These are phyloP conservation scores for Penicillium cosmopolitanum DNA, from an alignment of 495 filamentous ascomycete genomes.

Conservation along the genomic window DNA sequence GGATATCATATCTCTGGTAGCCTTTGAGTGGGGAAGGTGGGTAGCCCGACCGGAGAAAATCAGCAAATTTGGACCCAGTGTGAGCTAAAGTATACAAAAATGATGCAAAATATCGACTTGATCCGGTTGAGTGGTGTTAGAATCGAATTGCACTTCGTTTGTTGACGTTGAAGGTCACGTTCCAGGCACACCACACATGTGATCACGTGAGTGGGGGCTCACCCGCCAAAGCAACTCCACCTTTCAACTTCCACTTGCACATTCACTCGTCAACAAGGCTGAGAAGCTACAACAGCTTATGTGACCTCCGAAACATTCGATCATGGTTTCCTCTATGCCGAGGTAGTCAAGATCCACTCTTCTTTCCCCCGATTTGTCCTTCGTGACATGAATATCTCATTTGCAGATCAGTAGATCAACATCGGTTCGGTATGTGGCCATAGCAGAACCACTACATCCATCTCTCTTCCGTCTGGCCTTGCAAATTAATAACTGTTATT, in stretches of 20 bases:
- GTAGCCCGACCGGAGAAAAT: background rate
- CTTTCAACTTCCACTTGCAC: background rate
- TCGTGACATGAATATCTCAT: background rate
- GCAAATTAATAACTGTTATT: background rate
- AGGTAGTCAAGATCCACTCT: constrained; percentile 15
- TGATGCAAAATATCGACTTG: background rate
- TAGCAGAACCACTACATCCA: background rate
- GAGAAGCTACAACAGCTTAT: background rate
- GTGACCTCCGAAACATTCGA: constrained; percentile 1
- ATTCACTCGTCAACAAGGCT: background rate
- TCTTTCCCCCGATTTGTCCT: background rate
- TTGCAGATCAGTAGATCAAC: background rate
- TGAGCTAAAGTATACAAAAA: background rate
- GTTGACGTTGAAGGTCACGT: too few species aligned
- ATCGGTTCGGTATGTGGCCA: background rate
- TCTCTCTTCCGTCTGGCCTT: background rate
- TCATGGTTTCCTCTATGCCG: constrained; percentile 58
- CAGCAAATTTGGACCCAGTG: background rate
- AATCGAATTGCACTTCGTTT: too few species aligned
- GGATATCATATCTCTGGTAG: constrained; percentile 25
- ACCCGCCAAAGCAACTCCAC: too few species aligned
- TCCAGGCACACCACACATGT: too few species aligned
- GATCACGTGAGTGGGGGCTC: too few species aligned
- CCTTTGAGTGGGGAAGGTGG: constrained; percentile 1
- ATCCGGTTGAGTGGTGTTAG: background rate